Base-by-base conservation (phyloP, 208 protist genomes). In the Novymonas esmeraldas region DNA sequence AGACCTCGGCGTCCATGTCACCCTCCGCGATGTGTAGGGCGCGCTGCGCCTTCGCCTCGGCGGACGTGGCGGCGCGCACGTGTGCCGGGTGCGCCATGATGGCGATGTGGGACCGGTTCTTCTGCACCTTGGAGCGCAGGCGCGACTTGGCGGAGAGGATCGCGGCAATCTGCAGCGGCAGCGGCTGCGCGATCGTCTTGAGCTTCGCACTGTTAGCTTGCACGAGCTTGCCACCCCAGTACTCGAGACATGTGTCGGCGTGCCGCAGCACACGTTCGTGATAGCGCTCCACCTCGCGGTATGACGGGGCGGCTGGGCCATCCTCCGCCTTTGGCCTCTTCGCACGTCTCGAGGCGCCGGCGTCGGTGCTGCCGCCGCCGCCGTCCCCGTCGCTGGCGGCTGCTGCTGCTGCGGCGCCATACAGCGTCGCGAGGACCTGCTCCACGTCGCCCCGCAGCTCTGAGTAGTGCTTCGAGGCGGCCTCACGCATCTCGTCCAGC, bases 51-150 rank as follows among this genome's bases (percentile, higher is more conserved):
- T 88, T 82, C 22, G 69, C 74, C 29, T 79, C 77, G 31, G 58
- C 76, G 2, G 57, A 64, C n/a, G 50, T 51, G 4, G 51, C 45
- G 24, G 84, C 79, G 13, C 60, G 64, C 39, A 84, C 57, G 72
- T 93, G 90, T 33, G 79, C 78, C 0, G 90, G 87, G 65, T 94
- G 87, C 4, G 66, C 90, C n/a, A 93, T 57, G 38, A 94, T 91
- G 26, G 33, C 11, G 6, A 86, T 45, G 78, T 94, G 90, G 3
- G 81, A 64, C 18, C 84, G 67, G 63, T 93, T 94, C 64, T 88
- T 84, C 71, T 94, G 87, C 41, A 91, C 83, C 45, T 85, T 89
- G 6, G 56, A 41, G 39, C 81, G 79, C 36, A 95, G 73, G 4
- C 85, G 84, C 18, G 81, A 73, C 46, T 82, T 82, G 18, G 78